Evolutionary conservation across 2,329 filamentous ascomycete species (phyloP), one percentile per base, ranked within the genome.

Genomic region (Colletotrichum chrysophilum): DNA sequence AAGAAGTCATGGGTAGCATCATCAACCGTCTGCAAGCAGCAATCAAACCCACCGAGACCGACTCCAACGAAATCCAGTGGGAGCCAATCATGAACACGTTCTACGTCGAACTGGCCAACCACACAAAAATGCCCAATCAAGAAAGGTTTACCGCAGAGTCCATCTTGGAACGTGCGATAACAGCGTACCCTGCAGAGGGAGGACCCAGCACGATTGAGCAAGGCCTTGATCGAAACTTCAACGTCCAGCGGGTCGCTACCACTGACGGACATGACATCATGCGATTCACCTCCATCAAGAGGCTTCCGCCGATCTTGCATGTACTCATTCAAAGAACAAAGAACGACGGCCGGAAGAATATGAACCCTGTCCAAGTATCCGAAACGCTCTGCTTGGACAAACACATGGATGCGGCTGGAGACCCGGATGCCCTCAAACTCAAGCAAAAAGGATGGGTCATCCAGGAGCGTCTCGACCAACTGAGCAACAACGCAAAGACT

Each of bases 1-100:
- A 96, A 14, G 97, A 99, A 84, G 96, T 98, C 61, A 96, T 98
- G 86, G 95, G 95, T 74, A 97, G 96, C 80, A 94, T 98, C 30
- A 91, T 98, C 74, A 96, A 96, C 81, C 94, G 97, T 66, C 88
- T 98, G n/a, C 94, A 97, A 80, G 96, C 95, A 68, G 96, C 96
- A 4, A 96, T 98, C 81, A 93, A 90, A 73, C 91, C 95, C 7
- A 90, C 89, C n/a, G 87, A 91, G 38, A 91, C 95, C 75, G 83
- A 86, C 73, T 85, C 89, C 8, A 87, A 93, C 60, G 94, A 94
- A 4, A 94, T 97, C 78, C 96, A 98, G 83, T 86, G 93, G 24
- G 97, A 98, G 82, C 89, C 92, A 72, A 92, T 98, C 77, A 95
- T 95, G 84, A 88, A 94, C 82, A 90, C 90, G 0, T 92, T 94